Evolutionary conservation across 192 early-diverging fungal genomes (phyloP).

Genomic region (Gaertneriomyces semiglobifer): DNA sequence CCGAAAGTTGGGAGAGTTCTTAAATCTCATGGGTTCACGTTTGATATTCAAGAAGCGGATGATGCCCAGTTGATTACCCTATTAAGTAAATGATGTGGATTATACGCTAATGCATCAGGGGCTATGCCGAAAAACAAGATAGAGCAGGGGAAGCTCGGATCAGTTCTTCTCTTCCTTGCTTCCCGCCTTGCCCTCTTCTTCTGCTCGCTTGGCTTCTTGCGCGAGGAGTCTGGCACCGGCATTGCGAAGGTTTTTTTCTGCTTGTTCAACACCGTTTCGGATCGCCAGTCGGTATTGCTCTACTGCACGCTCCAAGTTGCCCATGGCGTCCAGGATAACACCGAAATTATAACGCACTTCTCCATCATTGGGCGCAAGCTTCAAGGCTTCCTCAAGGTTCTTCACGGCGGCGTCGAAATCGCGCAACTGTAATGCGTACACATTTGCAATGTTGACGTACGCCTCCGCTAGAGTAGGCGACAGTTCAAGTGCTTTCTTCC

Average conservation of each 20-base stretch:
- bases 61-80: background rate
- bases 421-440: constrained; percentile 48
- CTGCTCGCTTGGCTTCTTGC: constrained; percentile 25
- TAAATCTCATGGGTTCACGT: constrained; percentile 4
- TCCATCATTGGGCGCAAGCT: constrained; percentile 61
- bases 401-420: constrained; percentile 45
- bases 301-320: constrained; percentile 54
- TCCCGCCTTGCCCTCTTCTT: constrained; percentile 16
- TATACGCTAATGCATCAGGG: too few relatives aligned
- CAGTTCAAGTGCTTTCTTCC: constrained; percentile 54
- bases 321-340: constrained; percentile 59
- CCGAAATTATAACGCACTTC: constrained; percentile 64
- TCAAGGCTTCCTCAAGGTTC: constrained; percentile 56
- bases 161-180: background rate
- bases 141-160: background rate
- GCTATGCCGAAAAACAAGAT: too few relatives aligned
- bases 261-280: constrained; percentile 49
- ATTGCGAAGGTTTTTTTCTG: constrained; percentile 56
- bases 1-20: constrained; percentile 22
- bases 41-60: background rate
- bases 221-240: constrained; percentile 35
- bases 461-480: constrained; percentile 58
- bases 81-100: too few relatives aligned
- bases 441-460: constrained; percentile 68
- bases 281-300: constrained; percentile 51